phyloP scores from a whole-genome alignment of 495 filamentous ascomycete species.

The Pyrenula aspistea region DNA sequence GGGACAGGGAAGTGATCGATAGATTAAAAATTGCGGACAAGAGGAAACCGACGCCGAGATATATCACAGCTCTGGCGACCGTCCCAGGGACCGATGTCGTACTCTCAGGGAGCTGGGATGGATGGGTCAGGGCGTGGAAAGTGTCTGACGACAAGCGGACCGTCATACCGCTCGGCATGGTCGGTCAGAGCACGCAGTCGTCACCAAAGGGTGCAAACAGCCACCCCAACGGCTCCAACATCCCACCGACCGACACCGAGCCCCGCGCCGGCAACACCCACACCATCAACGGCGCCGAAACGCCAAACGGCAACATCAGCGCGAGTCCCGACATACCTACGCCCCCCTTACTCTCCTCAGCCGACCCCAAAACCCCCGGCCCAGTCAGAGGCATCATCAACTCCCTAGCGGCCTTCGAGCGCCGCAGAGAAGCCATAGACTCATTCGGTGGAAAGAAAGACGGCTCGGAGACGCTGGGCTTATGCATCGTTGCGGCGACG shows the following conservation, averaged over 20 bases:
- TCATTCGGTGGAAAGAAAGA: conserved; percentile 45
- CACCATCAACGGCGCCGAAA: neutral
- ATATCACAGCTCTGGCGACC: conserved; percentile 79
- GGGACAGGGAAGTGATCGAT: conserved; percentile 27
- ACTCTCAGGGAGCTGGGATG: conserved; percentile 89
- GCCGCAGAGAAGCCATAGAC: conserved; percentile 22
- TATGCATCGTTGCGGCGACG: conserved; percentile 70
- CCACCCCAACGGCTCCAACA: conserved; percentile 7
- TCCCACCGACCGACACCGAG: conserved; percentile 8
- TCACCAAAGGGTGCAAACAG: neutral
- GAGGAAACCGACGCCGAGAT: conserved; percentile 51
- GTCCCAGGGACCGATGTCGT: conserved; percentile 82
- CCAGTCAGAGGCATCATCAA: conserved; percentile 68
- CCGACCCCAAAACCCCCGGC: conserved; percentile 13
- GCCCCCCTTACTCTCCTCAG: no score
- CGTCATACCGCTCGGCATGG: conserved; percentile 55
- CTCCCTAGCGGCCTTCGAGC: conserved; percentile 72
- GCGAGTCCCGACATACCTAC: neutral
- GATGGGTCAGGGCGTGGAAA: conserved; percentile 71
- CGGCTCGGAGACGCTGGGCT: conserved; percentile 36
- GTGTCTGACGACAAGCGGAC: conserved; percentile 72
- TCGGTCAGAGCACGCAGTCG: conserved; percentile 31
- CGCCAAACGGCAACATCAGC: neutral
- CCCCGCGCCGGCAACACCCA: conserved; percentile 14
- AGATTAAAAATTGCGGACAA: conserved; percentile 16